phyloP scores from a whole-genome alignment of 208 protist species.

The Crithidia thermophila region DNA sequence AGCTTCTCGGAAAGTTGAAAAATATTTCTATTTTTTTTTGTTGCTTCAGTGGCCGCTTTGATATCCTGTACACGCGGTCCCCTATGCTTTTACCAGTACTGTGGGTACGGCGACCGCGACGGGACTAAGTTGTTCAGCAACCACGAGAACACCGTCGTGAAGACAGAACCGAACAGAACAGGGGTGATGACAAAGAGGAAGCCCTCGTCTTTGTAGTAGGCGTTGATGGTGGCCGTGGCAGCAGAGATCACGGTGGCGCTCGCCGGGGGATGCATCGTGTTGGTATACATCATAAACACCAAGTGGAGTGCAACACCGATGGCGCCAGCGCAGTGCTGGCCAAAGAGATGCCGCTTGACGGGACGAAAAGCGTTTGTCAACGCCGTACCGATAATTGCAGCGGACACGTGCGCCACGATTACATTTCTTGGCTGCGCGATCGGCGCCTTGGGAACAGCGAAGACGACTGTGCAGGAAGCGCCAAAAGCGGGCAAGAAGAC shows the following conservation, averaged over 20 bases:
- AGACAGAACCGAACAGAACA: conserved; percentile 39
- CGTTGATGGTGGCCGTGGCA: conserved; percentile 41
- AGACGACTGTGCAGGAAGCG: conserved; percentile 55
- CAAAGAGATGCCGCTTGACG: conserved; percentile 45
- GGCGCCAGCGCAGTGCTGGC: conserved; percentile 53
- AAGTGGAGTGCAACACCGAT: conserved; percentile 64
- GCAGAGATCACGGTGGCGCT: conserved; percentile 68
- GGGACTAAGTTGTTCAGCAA: conserved; percentile 62
- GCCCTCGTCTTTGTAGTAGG: conserved; percentile 61
- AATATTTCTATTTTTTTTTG: no score
- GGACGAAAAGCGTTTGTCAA: conserved; percentile 57
- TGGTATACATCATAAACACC: conserved; percentile 62
- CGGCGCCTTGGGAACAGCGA: conserved; percentile 52
- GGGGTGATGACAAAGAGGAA: conserved; percentile 70
- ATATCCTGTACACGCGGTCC: background rate
- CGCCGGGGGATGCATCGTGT: conserved; percentile 67
- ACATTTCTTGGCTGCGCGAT: conserved; percentile 64
- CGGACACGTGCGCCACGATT: conserved; percentile 57
- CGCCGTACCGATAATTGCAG: conserved; percentile 58
- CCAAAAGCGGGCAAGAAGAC: conserved; percentile 67
- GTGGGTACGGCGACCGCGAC: conserved; percentile 61
- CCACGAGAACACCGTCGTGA: conserved; percentile 55
- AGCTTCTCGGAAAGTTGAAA: no score
- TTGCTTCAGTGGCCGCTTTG: no score
- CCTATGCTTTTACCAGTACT: conserved; percentile 71